These are phyloP conservation scores for Alternaria sp. DNA, from an alignment of 2,329 filamentous ascomycete species.

Conservation along the genomic window DNA sequence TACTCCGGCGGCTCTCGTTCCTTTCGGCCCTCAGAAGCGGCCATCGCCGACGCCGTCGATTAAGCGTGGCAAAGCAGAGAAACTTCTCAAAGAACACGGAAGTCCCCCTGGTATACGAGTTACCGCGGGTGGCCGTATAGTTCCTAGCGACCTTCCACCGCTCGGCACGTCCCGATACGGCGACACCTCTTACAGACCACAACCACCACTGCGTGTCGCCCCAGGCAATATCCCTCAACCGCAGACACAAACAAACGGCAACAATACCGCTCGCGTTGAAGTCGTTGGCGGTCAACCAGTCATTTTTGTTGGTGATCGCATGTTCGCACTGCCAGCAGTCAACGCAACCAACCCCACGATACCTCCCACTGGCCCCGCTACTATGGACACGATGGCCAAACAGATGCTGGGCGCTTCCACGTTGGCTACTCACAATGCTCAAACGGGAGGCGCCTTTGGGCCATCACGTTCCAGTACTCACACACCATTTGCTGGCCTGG, in stretches of 20 bases:
- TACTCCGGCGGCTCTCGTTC: conserved; percentile 23
- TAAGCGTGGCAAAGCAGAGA: conserved; percentile 60
- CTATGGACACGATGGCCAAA: conserved; percentile 28
- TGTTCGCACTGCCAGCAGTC: conserved; percentile 44
- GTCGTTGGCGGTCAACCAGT: conserved; percentile 44
- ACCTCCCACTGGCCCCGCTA: conserved; percentile 15
- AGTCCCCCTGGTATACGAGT: conserved; percentile 61
- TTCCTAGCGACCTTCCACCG: conserved; percentile 56
- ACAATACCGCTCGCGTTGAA: conserved; percentile 38
- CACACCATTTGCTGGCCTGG: conserved; percentile 34
- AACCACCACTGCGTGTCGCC: conserved; percentile 31
- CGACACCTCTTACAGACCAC: conserved; percentile 42
- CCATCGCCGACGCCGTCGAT: conserved; percentile 61
- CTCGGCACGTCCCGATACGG: conserved; percentile 42
- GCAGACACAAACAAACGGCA: conserved; percentile 32
- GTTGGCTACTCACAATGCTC: conserved; percentile 21
- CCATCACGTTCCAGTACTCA: conserved; percentile 31
- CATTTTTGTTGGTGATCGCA: conserved; percentile 42
- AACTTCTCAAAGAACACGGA: conserved; percentile 61
- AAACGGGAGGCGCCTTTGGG: conserved; percentile 18
- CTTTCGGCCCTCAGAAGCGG: conserved; percentile 42
- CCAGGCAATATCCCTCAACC: conserved; percentile 36
- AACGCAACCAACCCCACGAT: conserved; percentile 24
- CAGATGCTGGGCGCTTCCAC: conserved; percentile 17
- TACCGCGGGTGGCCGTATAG: conserved; percentile 62